Evolutionary conservation across 2,329 filamentous ascomycete species (phyloP).

Genomic region (Penicillium sp.): DNA sequence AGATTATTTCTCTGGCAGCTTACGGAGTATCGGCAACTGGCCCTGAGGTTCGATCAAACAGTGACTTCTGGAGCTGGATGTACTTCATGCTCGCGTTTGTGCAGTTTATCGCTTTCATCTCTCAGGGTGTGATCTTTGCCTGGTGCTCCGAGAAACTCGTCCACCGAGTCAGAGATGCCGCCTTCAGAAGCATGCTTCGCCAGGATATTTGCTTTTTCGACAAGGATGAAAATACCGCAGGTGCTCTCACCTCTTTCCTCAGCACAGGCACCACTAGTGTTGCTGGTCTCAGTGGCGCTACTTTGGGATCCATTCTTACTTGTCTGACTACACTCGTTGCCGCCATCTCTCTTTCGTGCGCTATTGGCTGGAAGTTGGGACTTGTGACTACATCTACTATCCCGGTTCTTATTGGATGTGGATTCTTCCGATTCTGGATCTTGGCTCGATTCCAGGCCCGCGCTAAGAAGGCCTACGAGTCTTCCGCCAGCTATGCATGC

Average conservation of each 20-base stretch:
- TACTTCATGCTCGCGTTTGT: constrained; percentile 12
- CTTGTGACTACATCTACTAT: constrained; percentile 62
- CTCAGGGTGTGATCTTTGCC: constrained; percentile 12
- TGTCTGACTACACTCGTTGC: constrained; percentile 67
- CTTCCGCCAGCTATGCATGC: constrained; percentile 4
- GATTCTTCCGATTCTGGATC: constrained; percentile 61
- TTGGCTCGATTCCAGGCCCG: constrained; percentile 30
- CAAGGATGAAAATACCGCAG: constrained; percentile 48
- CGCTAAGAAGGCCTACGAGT: neutral
- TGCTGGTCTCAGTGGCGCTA: constrained; percentile 52
- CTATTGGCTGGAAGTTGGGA: constrained; percentile 75
- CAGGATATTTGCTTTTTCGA: constrained; percentile 48
- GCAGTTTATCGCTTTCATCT: constrained; percentile 4
- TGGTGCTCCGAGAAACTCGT: constrained; percentile 10
- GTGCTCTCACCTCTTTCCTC: constrained; percentile 49
- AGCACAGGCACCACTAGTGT: constrained; percentile 52
- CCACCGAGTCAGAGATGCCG: constrained; percentile 21
- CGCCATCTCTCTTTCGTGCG: constrained; percentile 65
- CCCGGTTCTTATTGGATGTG: constrained; percentile 52
- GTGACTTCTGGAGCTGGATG: constrained; percentile 11
- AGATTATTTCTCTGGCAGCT: neutral
- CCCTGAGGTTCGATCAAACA: neutral
- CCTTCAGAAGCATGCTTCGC: constrained; percentile 47
- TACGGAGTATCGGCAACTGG: neutral
- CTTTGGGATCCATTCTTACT: constrained; percentile 54